phyloP scores from a whole-genome alignment of 2,329 filamentous ascomycete species.

The Trichoderma sp. region DNA sequence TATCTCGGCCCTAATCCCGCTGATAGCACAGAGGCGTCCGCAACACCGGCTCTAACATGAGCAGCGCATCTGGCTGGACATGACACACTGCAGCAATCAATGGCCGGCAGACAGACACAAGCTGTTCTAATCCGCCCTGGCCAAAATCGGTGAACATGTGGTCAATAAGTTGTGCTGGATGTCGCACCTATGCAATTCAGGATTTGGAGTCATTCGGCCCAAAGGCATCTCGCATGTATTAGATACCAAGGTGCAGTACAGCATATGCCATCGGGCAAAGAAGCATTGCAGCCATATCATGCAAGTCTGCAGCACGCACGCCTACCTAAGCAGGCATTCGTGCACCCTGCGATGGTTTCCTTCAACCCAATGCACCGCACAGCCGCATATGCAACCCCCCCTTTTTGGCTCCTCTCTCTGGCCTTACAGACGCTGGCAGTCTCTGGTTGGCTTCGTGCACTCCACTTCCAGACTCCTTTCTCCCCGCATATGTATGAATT shows the following conservation, averaged over 20 bases:
- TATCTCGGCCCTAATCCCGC: constrained; percentile 29
- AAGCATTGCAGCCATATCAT: constrained; percentile 1
- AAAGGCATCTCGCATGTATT: background rate
- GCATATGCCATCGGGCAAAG: background rate
- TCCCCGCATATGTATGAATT: constrained; percentile 18
- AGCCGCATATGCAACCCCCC: constrained; percentile 18
- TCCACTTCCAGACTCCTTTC: background rate
- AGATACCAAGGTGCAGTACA: background rate
- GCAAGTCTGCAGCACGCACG: constrained; percentile 10
- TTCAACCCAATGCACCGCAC: constrained; percentile 19
- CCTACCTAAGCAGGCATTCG: background rate
- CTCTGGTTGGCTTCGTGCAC: constrained; percentile 8
- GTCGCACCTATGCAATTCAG: background rate
- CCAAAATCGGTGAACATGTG: background rate
- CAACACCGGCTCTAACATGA: background rate
- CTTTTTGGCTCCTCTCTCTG: background rate
- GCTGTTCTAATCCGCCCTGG: background rate
- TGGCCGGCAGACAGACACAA: background rate
- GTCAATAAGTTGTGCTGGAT: background rate
- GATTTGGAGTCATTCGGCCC: background rate
- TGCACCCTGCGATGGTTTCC: background rate
- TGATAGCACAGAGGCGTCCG: background rate
- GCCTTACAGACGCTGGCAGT: constrained; percentile 2
- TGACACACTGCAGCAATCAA: background rate
- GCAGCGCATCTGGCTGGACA: background rate